These are phyloP conservation scores for Melaleuca quinquenervia DNA, from an alignment of 345 rosid species.

Conservation along the genomic window DNA sequence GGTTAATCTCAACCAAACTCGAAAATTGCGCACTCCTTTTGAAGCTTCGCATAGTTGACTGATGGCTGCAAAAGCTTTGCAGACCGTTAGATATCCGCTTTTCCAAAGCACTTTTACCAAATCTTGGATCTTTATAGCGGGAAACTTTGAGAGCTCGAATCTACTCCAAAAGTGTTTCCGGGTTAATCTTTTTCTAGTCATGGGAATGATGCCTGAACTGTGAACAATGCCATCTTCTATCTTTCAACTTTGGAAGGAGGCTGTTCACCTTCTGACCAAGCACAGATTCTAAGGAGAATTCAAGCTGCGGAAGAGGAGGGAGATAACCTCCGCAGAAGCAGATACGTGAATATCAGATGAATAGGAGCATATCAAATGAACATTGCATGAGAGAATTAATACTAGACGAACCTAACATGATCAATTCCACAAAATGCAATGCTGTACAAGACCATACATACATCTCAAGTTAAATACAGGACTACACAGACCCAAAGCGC, in stretches of 20 bases:
- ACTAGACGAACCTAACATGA: neutral
- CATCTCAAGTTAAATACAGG: neutral
- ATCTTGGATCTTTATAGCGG: neutral
- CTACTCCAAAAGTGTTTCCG: neutral
- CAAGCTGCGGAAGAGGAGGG: neutral
- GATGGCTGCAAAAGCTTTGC: neutral
- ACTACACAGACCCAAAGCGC: neutral
- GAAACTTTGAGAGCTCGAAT: neutral
- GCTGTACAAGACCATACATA: neutral
- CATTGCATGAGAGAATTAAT: neutral
- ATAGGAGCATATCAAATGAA: neutral
- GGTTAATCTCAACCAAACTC: neutral
- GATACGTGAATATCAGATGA: neutral
- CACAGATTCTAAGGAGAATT: neutral
- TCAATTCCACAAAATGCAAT: neutral
- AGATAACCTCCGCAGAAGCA: neutral
- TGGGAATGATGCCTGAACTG: neutral
- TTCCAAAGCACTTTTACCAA: neutral
- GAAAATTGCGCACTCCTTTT: too few species aligned
- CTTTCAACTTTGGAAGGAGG: neutral
- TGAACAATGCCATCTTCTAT: neutral
- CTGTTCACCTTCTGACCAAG: neutral
- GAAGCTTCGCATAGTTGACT: neutral
- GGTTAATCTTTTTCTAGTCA: neutral
- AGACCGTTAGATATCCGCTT: neutral